phyloP scores from a whole-genome alignment of 257 asterid species.

The Nicotiana undulata region DNA sequence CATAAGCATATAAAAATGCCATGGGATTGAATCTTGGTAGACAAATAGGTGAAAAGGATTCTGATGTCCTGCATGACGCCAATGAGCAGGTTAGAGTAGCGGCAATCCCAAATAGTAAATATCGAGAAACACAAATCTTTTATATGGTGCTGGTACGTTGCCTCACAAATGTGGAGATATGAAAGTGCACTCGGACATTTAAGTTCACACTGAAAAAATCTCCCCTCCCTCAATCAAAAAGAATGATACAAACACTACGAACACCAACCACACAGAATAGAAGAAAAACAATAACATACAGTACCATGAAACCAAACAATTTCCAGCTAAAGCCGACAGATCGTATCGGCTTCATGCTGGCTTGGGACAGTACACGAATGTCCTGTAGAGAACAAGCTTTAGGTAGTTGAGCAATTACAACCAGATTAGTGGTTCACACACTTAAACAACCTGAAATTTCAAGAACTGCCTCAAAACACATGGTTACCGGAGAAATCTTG shows the following conservation, averaged over 20 bases:
- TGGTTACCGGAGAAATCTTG: neutral
- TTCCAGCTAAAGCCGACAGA: neutral
- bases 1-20: constrained; percentile 91
- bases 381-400: neutral
- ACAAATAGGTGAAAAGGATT: constrained; percentile 95
- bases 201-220: neutral
- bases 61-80: constrained; percentile 72
- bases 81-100: neutral
- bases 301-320: neutral
- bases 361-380: neutral
- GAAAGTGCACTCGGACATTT: neutral
- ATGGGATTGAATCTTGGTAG: constrained; percentile 89
- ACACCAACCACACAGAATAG: neutral
- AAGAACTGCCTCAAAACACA: neutral
- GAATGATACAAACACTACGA: neutral
- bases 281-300: neutral
- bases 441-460: neutral
- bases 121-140: neutral
- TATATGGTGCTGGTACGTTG: neutral
- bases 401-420: neutral
- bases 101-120: neutral
- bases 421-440: neutral
- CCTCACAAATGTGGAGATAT: neutral
- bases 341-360: neutral
- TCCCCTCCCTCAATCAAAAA: too few relatives aligned